Percentiles rank a stretch among this genome's conserved stretches.
These are phyloP conservation scores for Alloteropsis semialata DNA, from an alignment of 176 grass and related monocot genomes.

Conservation along the genomic window DNA sequence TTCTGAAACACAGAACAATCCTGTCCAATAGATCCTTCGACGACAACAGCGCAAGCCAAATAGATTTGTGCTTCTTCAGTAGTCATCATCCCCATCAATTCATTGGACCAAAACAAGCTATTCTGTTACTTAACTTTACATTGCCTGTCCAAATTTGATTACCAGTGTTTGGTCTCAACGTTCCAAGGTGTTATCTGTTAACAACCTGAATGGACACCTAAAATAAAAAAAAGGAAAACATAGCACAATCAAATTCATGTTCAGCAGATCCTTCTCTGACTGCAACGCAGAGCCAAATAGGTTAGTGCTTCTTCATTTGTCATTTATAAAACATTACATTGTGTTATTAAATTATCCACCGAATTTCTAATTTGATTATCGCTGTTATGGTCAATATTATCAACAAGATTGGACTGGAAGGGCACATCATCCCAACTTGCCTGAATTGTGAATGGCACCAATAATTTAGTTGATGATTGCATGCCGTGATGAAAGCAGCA, in stretches of 20 bases:
- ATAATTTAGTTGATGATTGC: constrained; percentile 3
- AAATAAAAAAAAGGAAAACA: not conserved
- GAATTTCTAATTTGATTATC: not conserved
- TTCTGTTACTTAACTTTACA: constrained; percentile 20
- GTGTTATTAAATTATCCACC: constrained; percentile 3
- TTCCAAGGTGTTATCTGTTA: not conserved
- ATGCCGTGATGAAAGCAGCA: not conserved
- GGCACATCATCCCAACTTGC: not conserved
- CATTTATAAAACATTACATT: not conserved
- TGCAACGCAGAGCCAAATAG: not conserved
- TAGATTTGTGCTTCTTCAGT: not conserved
- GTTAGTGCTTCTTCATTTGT: not conserved
- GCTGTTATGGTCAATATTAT: not conserved
- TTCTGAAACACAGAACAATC: not conserved
- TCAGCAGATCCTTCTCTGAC: not conserved
- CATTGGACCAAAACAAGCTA: constrained; percentile 12
- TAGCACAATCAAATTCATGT: not conserved
- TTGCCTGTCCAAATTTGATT: not conserved
- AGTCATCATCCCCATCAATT: not conserved
- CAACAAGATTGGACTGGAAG: not conserved
- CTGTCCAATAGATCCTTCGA: not conserved
- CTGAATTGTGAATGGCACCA: constrained; percentile 2
- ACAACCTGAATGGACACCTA: not conserved
- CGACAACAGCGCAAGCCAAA: not conserved
- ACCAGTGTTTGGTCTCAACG: not conserved